phyloP scores from a whole-genome alignment of 352 stramenopile genomes.

The Phytophthora colocasiae region DNA sequence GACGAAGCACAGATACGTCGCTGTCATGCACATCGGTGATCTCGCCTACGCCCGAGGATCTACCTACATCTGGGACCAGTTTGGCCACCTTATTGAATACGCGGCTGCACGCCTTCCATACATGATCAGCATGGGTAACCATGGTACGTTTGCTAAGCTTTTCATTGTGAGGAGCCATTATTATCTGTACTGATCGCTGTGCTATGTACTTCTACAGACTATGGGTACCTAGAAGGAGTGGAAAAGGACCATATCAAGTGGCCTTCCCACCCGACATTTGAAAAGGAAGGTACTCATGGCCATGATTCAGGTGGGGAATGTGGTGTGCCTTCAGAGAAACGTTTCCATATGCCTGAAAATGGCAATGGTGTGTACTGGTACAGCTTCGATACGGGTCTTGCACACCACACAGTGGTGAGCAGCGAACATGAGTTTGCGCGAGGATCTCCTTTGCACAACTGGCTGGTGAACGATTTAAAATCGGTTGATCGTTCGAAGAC shows the following conservation, averaged over 20 bases:
- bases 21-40: conserved; percentile 86
- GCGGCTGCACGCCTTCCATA: conserved; percentile 78
- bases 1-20: conserved; percentile 58
- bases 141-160: conserved; percentile 30
- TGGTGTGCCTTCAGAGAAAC: conserved; percentile 72
- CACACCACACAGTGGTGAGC: conserved; percentile 59
- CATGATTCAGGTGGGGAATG: conserved; percentile 86
- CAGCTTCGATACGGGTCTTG: conserved; percentile 60
- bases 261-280: conserved; percentile 43
- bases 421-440: conserved; percentile 62
- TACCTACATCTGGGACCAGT: conserved; percentile 89
- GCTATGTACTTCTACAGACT: conserved; percentile 30
- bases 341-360: conserved; percentile 80
- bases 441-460: conserved; percentile 53
- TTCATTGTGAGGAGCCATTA: not conserved
- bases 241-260: conserved; percentile 34
- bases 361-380: conserved; percentile 71
- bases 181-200: not conserved
- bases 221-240: conserved; percentile 52
- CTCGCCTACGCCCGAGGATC: conserved; percentile 72
- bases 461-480: conserved; percentile 61
- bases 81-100: conserved; percentile 81
- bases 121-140: conserved; percentile 73
- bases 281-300: conserved; percentile 39
- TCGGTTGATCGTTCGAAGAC: conserved; percentile 56